phyloP scores from a whole-genome alignment of 1,284 basidiomycete species.

The Lentinula novae-zelandiae region DNA sequence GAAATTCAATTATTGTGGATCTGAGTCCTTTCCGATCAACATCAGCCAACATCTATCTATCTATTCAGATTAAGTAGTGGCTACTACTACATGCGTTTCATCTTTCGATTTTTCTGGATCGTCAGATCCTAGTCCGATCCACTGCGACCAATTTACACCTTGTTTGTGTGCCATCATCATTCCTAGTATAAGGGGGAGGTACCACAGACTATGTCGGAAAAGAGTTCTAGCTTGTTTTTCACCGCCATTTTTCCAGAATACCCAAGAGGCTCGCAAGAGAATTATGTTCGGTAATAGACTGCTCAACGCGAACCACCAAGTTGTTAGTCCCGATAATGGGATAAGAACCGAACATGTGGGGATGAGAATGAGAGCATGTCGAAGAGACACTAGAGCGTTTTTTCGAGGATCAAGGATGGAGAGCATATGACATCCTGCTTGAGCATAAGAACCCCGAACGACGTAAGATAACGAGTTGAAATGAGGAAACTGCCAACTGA shows the following conservation, averaged over 20 bases:
- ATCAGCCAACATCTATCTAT: no score
- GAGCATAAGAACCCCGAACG: slow-evolving; percentile 85
- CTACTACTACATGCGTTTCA: slow-evolving; percentile 6
- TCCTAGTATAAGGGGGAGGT: slow-evolving; percentile 85
- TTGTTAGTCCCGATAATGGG: slow-evolving; percentile 85
- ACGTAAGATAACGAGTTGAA: slow-evolving; percentile 94
- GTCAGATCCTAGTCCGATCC: slow-evolving; percentile 35
- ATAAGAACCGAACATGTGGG: slow-evolving; percentile 79
- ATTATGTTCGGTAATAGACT: slow-evolving; percentile 76
- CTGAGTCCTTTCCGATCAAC: no score
- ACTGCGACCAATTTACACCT: slow-evolving; percentile 69
- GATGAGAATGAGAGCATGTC: slow-evolving; percentile 80
- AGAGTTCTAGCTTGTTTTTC: slow-evolving; percentile 80
- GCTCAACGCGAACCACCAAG: slow-evolving; percentile 82
- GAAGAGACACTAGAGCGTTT: slow-evolving; percentile 83
- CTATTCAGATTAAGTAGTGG: neutral
- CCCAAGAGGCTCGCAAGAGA: slow-evolving; percentile 67
- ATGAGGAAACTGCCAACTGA: slow-evolving; percentile 99
- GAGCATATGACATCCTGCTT: slow-evolving; percentile 94
- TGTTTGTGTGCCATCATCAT: slow-evolving; percentile 95
- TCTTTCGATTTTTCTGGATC: slow-evolving; percentile 15
- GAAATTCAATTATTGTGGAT: neutral
- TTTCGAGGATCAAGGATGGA: slow-evolving; percentile 76
- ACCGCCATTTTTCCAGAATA: slow-evolving; percentile 71
- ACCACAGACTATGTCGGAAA: slow-evolving; percentile 88